Conservation (phyloP, 257 asterid genomes). For the Plantago elongata region DNA sequence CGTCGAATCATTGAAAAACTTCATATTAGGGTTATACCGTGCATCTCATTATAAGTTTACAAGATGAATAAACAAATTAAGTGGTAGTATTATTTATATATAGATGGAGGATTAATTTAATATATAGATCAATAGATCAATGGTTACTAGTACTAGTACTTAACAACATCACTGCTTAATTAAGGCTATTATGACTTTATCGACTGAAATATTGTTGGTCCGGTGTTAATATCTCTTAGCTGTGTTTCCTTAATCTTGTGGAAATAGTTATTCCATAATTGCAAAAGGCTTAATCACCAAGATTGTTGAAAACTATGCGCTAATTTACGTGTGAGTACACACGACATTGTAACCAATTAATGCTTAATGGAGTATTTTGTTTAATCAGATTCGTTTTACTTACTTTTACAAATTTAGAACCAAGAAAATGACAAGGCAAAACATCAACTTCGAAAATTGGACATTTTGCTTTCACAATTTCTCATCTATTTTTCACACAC, state of each 20-base stretch:
- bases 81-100: no score
- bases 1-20: no score
- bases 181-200: no score
- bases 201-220: neutral
- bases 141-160: no score
- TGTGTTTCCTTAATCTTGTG: no score
- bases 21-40: no score
- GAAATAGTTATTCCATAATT: neutral
- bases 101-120: no score
- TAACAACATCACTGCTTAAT: no score
- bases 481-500: constrained; percentile 4
- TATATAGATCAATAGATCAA: no score
- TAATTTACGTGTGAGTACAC: neutral
- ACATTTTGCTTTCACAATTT: constrained; percentile 15
- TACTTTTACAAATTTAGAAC: neutral
- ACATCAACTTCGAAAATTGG: constrained; percentile 12
- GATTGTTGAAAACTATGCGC: neutral
- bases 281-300: neutral
- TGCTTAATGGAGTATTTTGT: constrained; percentile 4
- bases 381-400: constrained; percentile 11
- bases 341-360: neutral
- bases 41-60: no score
- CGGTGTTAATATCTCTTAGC: neutral
- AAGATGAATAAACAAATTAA: no score
- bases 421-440: constrained; percentile 16